Base-by-base conservation (phyloP, 495 filamentous ascomycete genomes). In the Daldinia decipiens region DNA sequence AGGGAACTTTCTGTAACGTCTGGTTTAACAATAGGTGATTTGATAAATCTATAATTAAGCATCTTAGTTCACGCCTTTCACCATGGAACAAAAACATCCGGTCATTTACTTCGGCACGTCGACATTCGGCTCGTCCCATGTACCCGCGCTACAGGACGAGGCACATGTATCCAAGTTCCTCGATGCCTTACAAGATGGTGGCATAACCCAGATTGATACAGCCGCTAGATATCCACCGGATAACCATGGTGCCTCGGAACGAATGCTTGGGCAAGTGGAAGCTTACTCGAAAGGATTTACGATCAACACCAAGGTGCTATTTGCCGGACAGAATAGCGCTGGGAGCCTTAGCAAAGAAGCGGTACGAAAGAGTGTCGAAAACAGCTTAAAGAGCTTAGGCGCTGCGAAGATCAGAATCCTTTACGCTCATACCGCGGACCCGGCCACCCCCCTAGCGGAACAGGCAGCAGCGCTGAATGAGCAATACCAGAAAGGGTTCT, bases 261-360 rank as follows among this genome's bases (percentile, higher is more conserved):
- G 56, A n/a, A 59, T 78, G 27, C 47, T 76, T 19, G 77, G 77
- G 12, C 65, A 69, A 32, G 47, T 54, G 32, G 52, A 69, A 50
- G 76, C 71, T 4, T 59, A 40, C 17, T 38, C 68, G 3, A 70
- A 62, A 38, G 74, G 74, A 11, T 78, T 78, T 38, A 62, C 56
- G 17, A 65, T 78, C 24, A 73, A 78, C 52, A 74, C 74, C 17
- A 78, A 78, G 40, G 67, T 75, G 38, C 61, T 71, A 5, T 61
- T 62, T 11, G 40, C 57, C 12, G 31, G 52, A 1, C n/a, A 64
- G 31, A 47, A 2, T 4, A 47, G 43, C 3, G 43, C 17, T 12
- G 43, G 43, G 1, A 47, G 17, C 24, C 43, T 47, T 11, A 47
- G 43, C 43, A 47, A 47, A 24, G 43, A 47, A 21, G 43, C 43